Evolutionary conservation across 192 early-diverging fungal genomes (phyloP), one percentile per base, ranked within the genome.

Genomic region (Lobosporangium transversale): DNA sequence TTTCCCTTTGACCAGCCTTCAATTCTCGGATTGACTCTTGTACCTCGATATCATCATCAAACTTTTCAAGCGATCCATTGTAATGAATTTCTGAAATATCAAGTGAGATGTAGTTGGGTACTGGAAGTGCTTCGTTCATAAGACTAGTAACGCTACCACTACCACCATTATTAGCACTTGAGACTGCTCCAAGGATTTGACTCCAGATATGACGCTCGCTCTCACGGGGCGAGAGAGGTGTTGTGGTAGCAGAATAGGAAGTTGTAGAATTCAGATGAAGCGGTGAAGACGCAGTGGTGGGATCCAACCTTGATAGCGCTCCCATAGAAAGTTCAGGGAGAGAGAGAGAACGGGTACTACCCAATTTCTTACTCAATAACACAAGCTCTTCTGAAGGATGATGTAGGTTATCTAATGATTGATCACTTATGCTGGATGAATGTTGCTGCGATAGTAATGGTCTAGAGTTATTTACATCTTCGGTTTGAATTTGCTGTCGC

Each of bases 51-150:
- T 76, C 73, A 20, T 48, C 35, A 2, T 60, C 65, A 31, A 76
- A 76, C 29, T 49, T 44, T 1, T 66, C 30, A 4, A 67, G 29
- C 2, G 73, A 67, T 0, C 73, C 73, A 29, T 62, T 76, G 31
- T 76, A 76, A 50, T 76, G 63, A 18, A 76, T 67, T 53, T 76
- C 73, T 12, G 53, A 67, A 15, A 51, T 55, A 24, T 76, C 59
- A 26, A 67, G 27, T 0, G 64, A 62, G 26, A 76, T 31, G 26
- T 57, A 76, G 23, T 53, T 62, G 36, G 73, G 73, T 0, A 58
- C 62, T 5, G 53, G 37, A 40, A 40, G 37, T 10, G 8, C 14
- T 40, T 40, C 37, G n/a, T n/a, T n/a, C n/a, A n/a, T n/a, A n/a
- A n/a, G n/a, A n/a, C n/a, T n/a, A 40, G 37, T 7, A 40, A 40